Percentiles rank a stretch among this genome's conserved stretches.
These are phyloP conservation scores for Microcos paniculata DNA, from an alignment of 345 rosid species.

Conservation along the genomic window DNA sequence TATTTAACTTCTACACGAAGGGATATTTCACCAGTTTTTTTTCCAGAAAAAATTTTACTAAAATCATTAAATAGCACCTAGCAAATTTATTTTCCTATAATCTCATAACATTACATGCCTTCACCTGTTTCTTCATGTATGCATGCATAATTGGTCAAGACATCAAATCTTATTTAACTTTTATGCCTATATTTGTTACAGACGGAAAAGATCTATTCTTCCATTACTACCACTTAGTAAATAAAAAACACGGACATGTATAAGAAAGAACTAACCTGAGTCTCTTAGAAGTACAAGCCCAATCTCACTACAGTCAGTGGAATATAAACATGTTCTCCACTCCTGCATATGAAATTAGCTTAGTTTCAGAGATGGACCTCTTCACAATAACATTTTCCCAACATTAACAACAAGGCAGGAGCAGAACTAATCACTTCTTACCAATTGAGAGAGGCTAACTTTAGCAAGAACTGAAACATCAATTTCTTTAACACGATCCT, in stretches of 20 bases:
- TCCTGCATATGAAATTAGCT: constrained; percentile 46
- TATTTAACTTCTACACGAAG: background rate
- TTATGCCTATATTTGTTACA: constrained; percentile 2
- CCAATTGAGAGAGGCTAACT: constrained; percentile 65
- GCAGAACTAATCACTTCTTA: constrained; percentile 34
- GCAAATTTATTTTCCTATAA: background rate
- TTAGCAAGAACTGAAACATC: constrained; percentile 45
- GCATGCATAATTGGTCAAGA: background rate
- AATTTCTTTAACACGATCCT: constrained; percentile 45
- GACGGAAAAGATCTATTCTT: background rate
- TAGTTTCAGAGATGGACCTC: constrained; percentile 12
- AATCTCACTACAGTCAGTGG: constrained; percentile 87
- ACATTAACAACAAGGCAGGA: background rate
- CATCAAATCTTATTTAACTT: background rate
- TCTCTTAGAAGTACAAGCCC: constrained; percentile 69
- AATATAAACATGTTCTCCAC: constrained; percentile 73
- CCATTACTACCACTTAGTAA: background rate
- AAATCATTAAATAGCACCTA: constrained; percentile 4
- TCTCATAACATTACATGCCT: background rate
- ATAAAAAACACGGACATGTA: background rate
- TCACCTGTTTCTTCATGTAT: background rate
- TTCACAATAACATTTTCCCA: background rate
- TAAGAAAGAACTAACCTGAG: constrained; percentile 46
- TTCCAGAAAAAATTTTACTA: background rate
- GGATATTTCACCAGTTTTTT: constrained; percentile 16